phyloP scores from a whole-genome alignment of 2,329 filamentous ascomycete species.

The Onygenales sp. region DNA sequence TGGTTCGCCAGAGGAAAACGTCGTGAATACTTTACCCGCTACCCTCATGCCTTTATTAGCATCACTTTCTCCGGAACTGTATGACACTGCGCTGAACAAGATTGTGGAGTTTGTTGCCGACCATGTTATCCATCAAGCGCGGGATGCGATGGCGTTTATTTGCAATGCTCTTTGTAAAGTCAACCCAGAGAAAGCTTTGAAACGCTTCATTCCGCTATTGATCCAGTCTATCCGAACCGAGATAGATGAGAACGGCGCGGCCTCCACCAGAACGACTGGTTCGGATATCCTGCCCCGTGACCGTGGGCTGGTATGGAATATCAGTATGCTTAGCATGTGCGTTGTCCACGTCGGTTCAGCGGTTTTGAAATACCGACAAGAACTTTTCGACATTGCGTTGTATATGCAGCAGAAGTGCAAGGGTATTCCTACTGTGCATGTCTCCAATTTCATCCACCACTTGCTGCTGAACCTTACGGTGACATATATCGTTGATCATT shows the following conservation, averaged over 20 bases:
- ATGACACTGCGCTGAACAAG: conserved; percentile 85
- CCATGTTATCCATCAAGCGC: conserved; percentile 92
- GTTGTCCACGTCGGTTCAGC: conserved; percentile 91
- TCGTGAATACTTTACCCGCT: conserved; percentile 89
- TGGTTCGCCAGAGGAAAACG: conserved; percentile 89
- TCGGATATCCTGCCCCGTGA: conserved; percentile 89
- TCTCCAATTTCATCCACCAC: conserved; percentile 97
- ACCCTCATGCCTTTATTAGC: conserved; percentile 85
- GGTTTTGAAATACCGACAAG: conserved; percentile 77
- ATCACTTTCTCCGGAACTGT: conserved; percentile 83
- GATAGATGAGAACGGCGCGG: conserved; percentile 93
- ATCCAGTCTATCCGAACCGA: conserved; percentile 89
- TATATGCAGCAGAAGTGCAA: conserved; percentile 97
- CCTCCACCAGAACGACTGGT: conserved; percentile 86
- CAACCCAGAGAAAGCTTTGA: conserved; percentile 85
- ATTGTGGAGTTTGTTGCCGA: conserved; percentile 83
- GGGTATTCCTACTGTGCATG: conserved; percentile 86
- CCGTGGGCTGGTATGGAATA: conserved; percentile 87
- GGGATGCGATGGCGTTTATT: conserved; percentile 98
- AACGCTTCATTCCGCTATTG: conserved; percentile 80
- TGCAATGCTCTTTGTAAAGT: conserved; percentile 94
- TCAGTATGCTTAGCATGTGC: conserved; percentile 96
- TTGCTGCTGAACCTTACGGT: conserved; percentile 87
- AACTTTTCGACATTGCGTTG: conserved; percentile 80
- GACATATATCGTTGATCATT: conserved; percentile 85